These are phyloP conservation scores for Hygrocybe coccinea DNA, from an alignment of 768 basidiomycete genomes.

Conservation along the genomic window DNA sequence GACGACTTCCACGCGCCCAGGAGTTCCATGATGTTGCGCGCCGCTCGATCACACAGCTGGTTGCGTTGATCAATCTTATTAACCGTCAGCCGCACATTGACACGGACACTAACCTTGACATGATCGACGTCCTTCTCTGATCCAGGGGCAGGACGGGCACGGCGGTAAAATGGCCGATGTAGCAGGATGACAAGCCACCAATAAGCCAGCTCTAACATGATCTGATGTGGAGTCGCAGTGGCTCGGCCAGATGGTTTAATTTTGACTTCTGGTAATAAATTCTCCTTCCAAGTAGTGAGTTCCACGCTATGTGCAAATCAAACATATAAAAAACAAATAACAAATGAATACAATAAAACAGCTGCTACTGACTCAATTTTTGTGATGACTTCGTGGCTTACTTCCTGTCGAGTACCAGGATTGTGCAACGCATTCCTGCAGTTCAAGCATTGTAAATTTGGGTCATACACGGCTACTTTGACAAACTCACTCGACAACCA, in stretches of 20 bases:
- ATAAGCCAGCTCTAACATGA: constrained; percentile 53
- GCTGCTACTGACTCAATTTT: constrained; percentile 44
- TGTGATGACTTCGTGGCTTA: constrained; percentile 45
- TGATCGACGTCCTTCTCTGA: constrained; percentile 39
- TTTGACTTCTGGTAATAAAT: constrained; percentile 43
- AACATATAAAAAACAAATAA: constrained; percentile 1
- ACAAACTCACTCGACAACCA: constrained; percentile 48
- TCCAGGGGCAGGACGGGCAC: constrained; percentile 33
- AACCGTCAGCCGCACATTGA: constrained; percentile 25
- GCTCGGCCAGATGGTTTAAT: constrained; percentile 44
- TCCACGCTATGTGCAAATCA: constrained; percentile 30
- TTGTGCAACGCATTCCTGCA: constrained; percentile 41
- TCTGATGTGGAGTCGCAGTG: constrained; percentile 47
- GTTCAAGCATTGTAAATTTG: background rate
- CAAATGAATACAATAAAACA: background rate
- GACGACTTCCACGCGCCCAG: constrained; percentile 45
- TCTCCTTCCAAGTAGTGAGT: constrained; percentile 46
- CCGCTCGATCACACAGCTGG: constrained; percentile 50
- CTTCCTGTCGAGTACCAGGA: constrained; percentile 36
- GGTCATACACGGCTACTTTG: background rate
- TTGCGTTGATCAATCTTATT: constrained; percentile 18
- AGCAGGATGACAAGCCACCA: constrained; percentile 59
- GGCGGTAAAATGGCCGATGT: constrained; percentile 53
- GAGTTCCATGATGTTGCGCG: constrained; percentile 53
- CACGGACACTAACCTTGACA: constrained; percentile 39